Percentiles rank a stretch among this genome's conserved stretches.
These are phyloP conservation scores for Omphalotus olearius DNA, from an alignment of 1,284 basidiomycete genomes.

Conservation along the genomic window DNA sequence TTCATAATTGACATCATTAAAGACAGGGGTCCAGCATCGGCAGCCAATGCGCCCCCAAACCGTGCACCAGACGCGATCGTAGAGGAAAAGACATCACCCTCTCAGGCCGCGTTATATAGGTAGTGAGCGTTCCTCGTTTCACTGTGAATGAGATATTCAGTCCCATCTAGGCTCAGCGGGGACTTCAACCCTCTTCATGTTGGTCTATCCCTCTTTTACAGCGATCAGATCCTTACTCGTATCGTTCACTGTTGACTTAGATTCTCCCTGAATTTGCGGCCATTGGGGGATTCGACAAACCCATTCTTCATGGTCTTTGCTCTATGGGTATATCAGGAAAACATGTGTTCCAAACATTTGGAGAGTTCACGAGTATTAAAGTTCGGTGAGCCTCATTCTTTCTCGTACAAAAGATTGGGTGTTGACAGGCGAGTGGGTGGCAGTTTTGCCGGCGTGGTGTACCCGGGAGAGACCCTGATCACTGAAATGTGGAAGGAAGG, in stretches of 20 bases:
- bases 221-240: too few species aligned
- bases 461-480: constrained; percentile 91
- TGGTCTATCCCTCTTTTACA: neutral
- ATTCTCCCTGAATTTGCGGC: constrained; percentile 92
- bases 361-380: constrained; percentile 91
- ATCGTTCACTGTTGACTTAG: constrained; percentile 33
- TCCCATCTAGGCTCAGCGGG: constrained; percentile 64
- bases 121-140: constrained; percentile 26
- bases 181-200: constrained; percentile 92
- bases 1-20: neutral
- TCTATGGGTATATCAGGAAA: constrained; percentile 94
- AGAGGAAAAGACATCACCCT: constrained; percentile 79
- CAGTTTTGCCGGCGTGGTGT: constrained; percentile 84
- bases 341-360: constrained; percentile 86
- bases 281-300: constrained; percentile 92
- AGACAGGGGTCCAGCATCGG: constrained; percentile 92
- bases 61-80: constrained; percentile 80
- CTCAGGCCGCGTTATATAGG: constrained; percentile 92
- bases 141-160: neutral
- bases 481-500: constrained; percentile 99
- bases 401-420: neutral
- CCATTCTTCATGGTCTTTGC: constrained; percentile 85
- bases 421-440: constrained; percentile 22
- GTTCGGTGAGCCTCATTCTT: constrained; percentile 58
- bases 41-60: constrained; percentile 79